Evolutionary conservation across 75 land plant species (phyloP), one percentile per base, ranked within the genome.

Genomic region (Azolla pinnata): DNA sequence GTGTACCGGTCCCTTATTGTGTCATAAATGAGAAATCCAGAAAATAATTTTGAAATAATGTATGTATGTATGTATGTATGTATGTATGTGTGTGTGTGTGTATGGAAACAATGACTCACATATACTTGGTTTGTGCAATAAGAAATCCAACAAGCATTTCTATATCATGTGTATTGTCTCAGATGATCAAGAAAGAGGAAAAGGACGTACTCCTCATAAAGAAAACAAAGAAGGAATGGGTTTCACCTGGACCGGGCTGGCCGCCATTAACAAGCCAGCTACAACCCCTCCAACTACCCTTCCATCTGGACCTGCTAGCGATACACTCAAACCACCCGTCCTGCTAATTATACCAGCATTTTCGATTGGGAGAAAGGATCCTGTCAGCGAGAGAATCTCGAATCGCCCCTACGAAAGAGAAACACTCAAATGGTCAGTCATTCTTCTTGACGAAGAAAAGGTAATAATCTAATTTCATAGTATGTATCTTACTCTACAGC

Each of bases 291-390:
- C 85, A 12, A 85, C 61, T 1, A 85, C 88, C 56, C 85, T 79
- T 18, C 88, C 88, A 70, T 85, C 88, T 46, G 82, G 79, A 14
- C 85, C 81, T 33, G 82, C 85, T 65, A 82, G 45, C n/a, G 82
- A 81, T 38, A 85, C 74, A 60, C 88, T 85, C 38, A 85, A 57
- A 17, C 86, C 87, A 44, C 88, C 88, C 0, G 77, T 76, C 46
- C 88, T 62, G 54, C 79, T 76, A 28, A 64, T 68, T 38, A 31
- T 57, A 32, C 80, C 86, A 54, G 67, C 67, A 23, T 48, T 48
- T 23, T 76, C 71, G 10, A 67, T 69, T 33, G 72, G 78, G 27
- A 83, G 81, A 20, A 74, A 83, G 17, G 88, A 72, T 9, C 85
- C 74, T 10, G 82, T 75, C 58, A 85, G 60, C 3, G 81, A 78